Evolutionary conservation across 805 yeast species (phyloP).

Genomic region (Kluyveromyces starmeri): DNA sequence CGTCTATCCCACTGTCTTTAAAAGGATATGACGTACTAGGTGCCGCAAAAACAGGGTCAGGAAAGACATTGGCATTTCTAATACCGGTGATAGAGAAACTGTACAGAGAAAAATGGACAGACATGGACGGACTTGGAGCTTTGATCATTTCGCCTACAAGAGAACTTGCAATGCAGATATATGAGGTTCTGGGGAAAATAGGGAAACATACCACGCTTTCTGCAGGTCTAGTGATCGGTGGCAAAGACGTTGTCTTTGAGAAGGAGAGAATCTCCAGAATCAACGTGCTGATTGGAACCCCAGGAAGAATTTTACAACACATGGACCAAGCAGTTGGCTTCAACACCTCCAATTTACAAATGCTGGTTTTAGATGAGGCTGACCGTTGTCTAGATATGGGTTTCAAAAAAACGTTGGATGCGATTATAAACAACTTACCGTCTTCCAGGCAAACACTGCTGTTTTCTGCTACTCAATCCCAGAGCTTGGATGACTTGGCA

Average conservation of each 20-base stretch:
- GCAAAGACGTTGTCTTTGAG: conserved; percentile 78
- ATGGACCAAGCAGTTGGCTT: conserved; percentile 82
- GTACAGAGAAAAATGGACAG: conserved; percentile 65
- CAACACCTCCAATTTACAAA: conserved; percentile 65
- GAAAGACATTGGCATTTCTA: conserved; percentile 81
- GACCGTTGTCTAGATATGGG: conserved; percentile 94
- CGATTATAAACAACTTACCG: conserved; percentile 69
- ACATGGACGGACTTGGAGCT: conserved; percentile 82
- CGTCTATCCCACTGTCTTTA: conserved; percentile 65
- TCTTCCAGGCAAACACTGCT: conserved; percentile 73
- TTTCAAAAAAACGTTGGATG: conserved; percentile 73
- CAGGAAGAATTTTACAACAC: conserved; percentile 85
- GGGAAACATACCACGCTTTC: conserved; percentile 70
- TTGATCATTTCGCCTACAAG: conserved; percentile 86
- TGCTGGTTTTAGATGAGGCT: conserved; percentile 82
- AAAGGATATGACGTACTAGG: conserved; percentile 76
- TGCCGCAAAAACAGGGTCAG: conserved; percentile 80
- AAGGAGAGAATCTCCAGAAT: conserved; percentile 69
- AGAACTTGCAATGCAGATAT: conserved; percentile 84
- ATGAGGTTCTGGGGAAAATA: conserved; percentile 75
- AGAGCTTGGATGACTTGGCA: conserved; percentile 73
- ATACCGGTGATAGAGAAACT: conserved; percentile 71
- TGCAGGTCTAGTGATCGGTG: conserved; percentile 90
- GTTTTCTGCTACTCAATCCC: conserved; percentile 86
- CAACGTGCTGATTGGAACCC: conserved; percentile 83